Conservation (phyloP, 108 stramenopile genomes). For the Cylindrotheca closterium region DNA sequence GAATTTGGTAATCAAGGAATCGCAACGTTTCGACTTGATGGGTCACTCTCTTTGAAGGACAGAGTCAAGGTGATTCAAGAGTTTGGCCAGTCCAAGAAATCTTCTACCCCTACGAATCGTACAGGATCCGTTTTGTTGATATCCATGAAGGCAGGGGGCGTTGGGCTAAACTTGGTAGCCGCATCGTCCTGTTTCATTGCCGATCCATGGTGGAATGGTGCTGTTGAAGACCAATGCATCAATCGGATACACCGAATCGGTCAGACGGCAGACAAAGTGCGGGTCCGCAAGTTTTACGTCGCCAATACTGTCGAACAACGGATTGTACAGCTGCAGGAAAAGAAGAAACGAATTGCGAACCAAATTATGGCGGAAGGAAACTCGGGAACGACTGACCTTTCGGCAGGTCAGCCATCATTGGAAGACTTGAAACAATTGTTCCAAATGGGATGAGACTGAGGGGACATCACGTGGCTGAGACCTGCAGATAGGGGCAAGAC, state of each 20-base stretch:
- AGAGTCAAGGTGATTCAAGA: slow-evolving; percentile 60
- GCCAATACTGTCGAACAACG: slow-evolving; percentile 77
- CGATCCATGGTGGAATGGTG: slow-evolving; percentile 89
- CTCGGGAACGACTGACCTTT: slow-evolving; percentile 17
- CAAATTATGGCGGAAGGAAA: slow-evolving; percentile 38
- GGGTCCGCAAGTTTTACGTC: slow-evolving; percentile 83
- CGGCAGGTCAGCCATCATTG: slow-evolving; percentile 55
- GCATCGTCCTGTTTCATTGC: slow-evolving; percentile 75
- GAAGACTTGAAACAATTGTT: slow-evolving; percentile 80
- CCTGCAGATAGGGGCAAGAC: no score
- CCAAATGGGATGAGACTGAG: slow-evolving; percentile 16
- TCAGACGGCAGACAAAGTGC: slow-evolving; percentile 65
- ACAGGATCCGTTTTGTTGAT: slow-evolving; percentile 72
- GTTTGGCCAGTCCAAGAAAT: slow-evolving; percentile 44
- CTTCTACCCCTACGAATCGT: background rate
- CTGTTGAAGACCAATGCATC: slow-evolving; percentile 75
- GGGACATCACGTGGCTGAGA: no score
- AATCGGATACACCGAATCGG: slow-evolving; percentile 87
- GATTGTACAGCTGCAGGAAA: slow-evolving; percentile 68
- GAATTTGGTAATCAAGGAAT: slow-evolving; percentile 39
- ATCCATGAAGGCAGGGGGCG: slow-evolving; percentile 83
- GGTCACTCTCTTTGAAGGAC: slow-evolving; percentile 67
- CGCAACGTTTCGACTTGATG: slow-evolving; percentile 67
- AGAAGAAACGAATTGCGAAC: slow-evolving; percentile 76
- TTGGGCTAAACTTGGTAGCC: slow-evolving; percentile 76